Evolutionary conservation across 495 filamentous ascomycete genomes (phyloP), one percentile per base, ranked within the genome.

Genomic region (Neurospora pannonica): DNA sequence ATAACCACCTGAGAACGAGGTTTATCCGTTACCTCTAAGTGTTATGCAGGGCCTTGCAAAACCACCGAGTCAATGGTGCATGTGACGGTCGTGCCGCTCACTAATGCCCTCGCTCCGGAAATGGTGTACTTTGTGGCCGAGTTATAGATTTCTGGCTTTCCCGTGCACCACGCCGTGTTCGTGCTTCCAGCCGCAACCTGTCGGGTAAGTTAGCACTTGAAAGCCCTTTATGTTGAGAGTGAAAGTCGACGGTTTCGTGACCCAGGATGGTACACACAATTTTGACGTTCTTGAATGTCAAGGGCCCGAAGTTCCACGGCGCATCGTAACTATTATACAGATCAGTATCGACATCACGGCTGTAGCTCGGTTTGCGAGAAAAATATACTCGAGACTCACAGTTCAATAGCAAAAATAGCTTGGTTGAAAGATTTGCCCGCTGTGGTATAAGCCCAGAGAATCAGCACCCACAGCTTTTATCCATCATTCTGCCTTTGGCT

Each of bases 351-450:
- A 31, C 2, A 60, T 28, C 11, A 1, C 5, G 21, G 24, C 11
- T 28, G 10, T 15, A 60, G 11, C 15, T 48, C 19, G 19, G 3
- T 48, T 21, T 48, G 1, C 2, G n/a, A 10, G 10, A 7, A 24
- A 21, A 70, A 34, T 17, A 34, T 17, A 24, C 4, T 70, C 19
- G 19, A n/a, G 60, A 75, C 78, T 6, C 70, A 81, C 79, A 82
- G 76, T 70, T 85, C 81, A 60, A 85, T 84, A 19, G 83, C 81
- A 40, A 84, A 81, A 3, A 85, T 48, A 4, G 76, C 81, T 70
- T 84, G 81, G 72, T 83, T 84, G 72, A 85, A 83, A 2, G 80
- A 82, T 75, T 86, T 85, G 38, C 46, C 67, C 2, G 72, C 81
- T 77, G 28, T 28, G 7, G 60, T 62, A 19, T 8, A 34, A 8